Conservation (phyloP, 345 rosid genomes). For the Aegle marmelos region DNA sequence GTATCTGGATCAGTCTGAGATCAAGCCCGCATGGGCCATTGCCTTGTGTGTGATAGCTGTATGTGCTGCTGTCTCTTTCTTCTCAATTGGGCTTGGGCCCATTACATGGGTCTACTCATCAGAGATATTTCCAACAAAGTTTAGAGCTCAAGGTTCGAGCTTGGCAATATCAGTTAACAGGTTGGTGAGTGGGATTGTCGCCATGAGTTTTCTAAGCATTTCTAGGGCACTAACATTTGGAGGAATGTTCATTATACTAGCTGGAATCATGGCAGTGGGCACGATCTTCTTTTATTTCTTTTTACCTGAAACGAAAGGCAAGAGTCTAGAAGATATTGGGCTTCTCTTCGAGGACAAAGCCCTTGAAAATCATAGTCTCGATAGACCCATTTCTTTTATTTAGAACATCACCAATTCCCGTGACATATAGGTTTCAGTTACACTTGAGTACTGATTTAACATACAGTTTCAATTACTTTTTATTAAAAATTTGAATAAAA, state of each 20-base stretch:
- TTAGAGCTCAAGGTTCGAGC: conserved; percentile 67
- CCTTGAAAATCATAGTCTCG: background rate
- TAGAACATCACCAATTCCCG: background rate
- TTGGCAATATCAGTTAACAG: conserved; percentile 65
- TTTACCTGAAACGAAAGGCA: conserved; percentile 77
- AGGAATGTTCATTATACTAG: conserved; percentile 51
- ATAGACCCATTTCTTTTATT: too few relatives aligned
- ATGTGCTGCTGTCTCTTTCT: conserved; percentile 49
- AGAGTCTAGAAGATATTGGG: conserved; percentile 64
- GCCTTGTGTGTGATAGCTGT: conserved; percentile 33
- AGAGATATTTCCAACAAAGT: conserved; percentile 66
- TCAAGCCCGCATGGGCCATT: conserved; percentile 39
- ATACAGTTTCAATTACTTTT: background rate
- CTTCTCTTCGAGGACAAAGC: conserved; percentile 45
- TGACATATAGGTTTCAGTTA: background rate
- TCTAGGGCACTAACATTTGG: conserved; percentile 45
- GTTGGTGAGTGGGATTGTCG: conserved; percentile 63
- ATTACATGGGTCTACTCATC: conserved; percentile 82
- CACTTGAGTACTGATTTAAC: background rate
- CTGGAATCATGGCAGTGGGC: conserved; percentile 51
- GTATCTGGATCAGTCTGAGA: conserved; percentile 26
- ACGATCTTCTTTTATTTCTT: conserved; percentile 48
- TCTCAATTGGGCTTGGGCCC: conserved; percentile 81
- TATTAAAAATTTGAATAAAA: too few relatives aligned
- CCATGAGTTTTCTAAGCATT: conserved; percentile 63